Evolutionary conservation across 2,329 filamentous ascomycete genomes (phyloP), one percentile per base, ranked within the genome.

Genomic region (Paecilomyces dactylethromorphus): DNA sequence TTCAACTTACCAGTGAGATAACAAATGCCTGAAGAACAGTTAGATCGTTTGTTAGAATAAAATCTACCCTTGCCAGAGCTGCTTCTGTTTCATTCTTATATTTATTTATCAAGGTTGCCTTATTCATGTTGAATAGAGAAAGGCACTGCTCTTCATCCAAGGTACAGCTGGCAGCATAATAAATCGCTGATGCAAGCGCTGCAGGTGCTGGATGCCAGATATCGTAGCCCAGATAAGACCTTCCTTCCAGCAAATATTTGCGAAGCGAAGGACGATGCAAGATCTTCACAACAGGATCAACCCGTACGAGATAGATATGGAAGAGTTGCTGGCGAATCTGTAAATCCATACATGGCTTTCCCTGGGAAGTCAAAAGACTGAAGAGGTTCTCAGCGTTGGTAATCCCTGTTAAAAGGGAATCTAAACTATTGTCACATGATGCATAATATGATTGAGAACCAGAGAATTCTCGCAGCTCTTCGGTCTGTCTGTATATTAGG

Each of bases 1-100:
- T 5, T 12, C 32, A 55, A 55, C 61, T 59, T 61, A 71, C 70
- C 53, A 72, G 57, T 29, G 67, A 71, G 3, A 73, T 58, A 5
- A 73, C 63, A 57, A 67, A 73, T 7, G 70, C 70, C 49, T 72
- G 70, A 18, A 73, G 55, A 21, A 71, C 65, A 22, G 69, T 70
- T 22, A 73, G 56, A 50, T 73, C 70, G 35, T 69, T 68, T 1
- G 70, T 71, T 4, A 62, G 67, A 15, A 71, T 59, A 53, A 70
- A 70, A 52, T 72, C 70, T 1, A 63, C 64, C 29, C 56, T 65
- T 35, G 63, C 60, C 12, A 73, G 54, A 0, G 68, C 66, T 18
- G 58, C 54, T 54, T 72, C 68, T 3, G 67, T 65, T 53, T 67
- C 63, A 18, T 57, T 64, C 11, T 66, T 65, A 24, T 69, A 67